These are phyloP conservation scores for Lupinus albus DNA, from an alignment of 306 rosid species.

Conservation along the genomic window DNA sequence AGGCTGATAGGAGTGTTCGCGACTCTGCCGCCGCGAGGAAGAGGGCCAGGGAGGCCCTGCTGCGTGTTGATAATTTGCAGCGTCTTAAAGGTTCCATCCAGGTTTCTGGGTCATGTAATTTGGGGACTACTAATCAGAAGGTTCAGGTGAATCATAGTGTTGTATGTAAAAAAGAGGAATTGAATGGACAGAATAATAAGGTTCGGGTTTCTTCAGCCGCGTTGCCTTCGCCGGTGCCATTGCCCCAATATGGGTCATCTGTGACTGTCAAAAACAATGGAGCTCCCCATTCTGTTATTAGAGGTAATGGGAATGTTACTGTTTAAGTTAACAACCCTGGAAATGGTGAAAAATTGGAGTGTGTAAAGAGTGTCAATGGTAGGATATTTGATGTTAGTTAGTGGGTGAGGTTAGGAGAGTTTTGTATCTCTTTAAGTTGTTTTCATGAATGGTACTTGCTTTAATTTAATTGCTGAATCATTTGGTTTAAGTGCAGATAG, in stretches of 20 bases:
- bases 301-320: slow-evolving; percentile 27
- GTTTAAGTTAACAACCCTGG: slow-evolving; percentile 39
- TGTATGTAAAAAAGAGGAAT: slow-evolving; percentile 18
- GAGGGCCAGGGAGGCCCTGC: slow-evolving; percentile 66
- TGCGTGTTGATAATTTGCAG: slow-evolving; percentile 41
- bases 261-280: slow-evolving; percentile 26
- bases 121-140: slow-evolving; percentile 16
- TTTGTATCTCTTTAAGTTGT: not conserved
- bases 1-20: slow-evolving; percentile 54
- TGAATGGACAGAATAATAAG: not conserved
- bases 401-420: slow-evolving; percentile 38
- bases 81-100: slow-evolving; percentile 32
- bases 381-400: slow-evolving; percentile 19
- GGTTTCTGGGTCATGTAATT: slow-evolving; percentile 47
- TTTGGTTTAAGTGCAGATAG: slow-evolving; percentile 36
- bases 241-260: slow-evolving; percentile 17
- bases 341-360: slow-evolving; percentile 33
- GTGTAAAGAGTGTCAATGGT: slow-evolving; percentile 31
- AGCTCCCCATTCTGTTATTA: slow-evolving; percentile 8
- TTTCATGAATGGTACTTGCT: not conserved
- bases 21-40: slow-evolving; percentile 65
- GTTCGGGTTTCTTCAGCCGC: not conserved
- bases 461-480: not conserved
- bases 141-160: not conserved
- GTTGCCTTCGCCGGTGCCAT: not conserved